Percentiles rank a stretch among this genome's conserved stretches.
phyloP scores from a whole-genome alignment of 352 stramenopile species.

The Elongisporangium undulatum region DNA sequence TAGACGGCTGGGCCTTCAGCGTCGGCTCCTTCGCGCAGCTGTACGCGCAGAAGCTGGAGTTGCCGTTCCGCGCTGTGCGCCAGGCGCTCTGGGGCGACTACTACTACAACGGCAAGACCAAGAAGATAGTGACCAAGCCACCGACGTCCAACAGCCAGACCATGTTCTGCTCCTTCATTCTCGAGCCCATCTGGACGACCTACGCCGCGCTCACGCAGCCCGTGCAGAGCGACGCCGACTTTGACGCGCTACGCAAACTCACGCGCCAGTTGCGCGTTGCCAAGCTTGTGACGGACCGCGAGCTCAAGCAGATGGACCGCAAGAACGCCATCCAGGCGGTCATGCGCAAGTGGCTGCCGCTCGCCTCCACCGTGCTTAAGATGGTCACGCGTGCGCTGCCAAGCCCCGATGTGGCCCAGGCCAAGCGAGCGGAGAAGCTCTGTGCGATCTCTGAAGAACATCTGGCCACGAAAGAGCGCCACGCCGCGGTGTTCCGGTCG shows the following conservation, averaged over 20 bases:
- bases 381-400: slow-evolving; percentile 89
- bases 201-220: slow-evolving; percentile 66
- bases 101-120: slow-evolving; percentile 88
- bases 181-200: slow-evolving; percentile 88
- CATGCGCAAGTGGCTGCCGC: slow-evolving; percentile 89
- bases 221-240: slow-evolving; percentile 37
- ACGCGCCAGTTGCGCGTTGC: slow-evolving; percentile 62
- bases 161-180: slow-evolving; percentile 92
- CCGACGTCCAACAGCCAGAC: slow-evolving; percentile 63
- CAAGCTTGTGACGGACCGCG: slow-evolving; percentile 62
- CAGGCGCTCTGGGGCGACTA: slow-evolving; percentile 91
- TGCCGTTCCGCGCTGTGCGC: slow-evolving; percentile 57
- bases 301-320: slow-evolving; percentile 68
- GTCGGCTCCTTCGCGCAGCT: slow-evolving; percentile 76
- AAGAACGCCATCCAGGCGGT: slow-evolving; percentile 56
- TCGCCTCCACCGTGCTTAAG: slow-evolving; percentile 82
- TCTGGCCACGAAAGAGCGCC: slow-evolving; percentile 21
- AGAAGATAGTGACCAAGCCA: slow-evolving; percentile 86
- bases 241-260: slow-evolving; percentile 54
- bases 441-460: slow-evolving; percentile 37
- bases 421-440: slow-evolving; percentile 62
- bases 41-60: slow-evolving; percentile 68
- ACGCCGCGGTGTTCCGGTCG: slow-evolving; percentile 39
- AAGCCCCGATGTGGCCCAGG: slow-evolving; percentile 68
- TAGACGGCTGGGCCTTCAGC: slow-evolving; percentile 92